Conservation (phyloP, 2,329 filamentous ascomycete species). For the Beauveria sp. region DNA sequence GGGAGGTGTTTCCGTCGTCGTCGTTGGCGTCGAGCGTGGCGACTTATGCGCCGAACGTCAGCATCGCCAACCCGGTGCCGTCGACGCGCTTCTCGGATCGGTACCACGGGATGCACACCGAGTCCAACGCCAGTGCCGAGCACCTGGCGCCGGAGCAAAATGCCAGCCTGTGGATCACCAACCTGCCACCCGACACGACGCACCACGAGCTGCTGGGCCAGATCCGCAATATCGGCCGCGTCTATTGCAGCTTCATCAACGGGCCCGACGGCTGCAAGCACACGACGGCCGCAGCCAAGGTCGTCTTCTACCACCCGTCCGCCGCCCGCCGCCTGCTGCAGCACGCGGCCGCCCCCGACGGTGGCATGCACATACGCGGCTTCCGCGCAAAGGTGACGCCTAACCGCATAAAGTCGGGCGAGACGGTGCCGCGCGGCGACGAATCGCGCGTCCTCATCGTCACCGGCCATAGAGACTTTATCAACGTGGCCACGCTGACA, state of each 20-base stretch:
- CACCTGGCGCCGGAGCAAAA: constrained; percentile 30
- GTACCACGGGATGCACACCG: constrained; percentile 30
- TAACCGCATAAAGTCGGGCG: constrained; percentile 41
- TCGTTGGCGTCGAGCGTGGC: not conserved
- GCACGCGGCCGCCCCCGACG: constrained; percentile 15
- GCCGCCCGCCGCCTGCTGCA: constrained; percentile 29
- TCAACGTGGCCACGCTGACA: constrained; percentile 33
- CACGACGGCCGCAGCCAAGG: constrained; percentile 37
- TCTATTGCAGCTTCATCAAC: constrained; percentile 47
- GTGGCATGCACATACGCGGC: constrained; percentile 29
- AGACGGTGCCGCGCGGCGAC: constrained; percentile 21
- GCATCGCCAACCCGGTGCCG: not conserved
- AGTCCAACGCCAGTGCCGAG: constrained; percentile 27
- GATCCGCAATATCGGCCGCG: constrained; percentile 40
- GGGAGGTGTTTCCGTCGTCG: not conserved
- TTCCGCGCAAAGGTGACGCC: constrained; percentile 31
- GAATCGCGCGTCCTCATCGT: constrained; percentile 44
- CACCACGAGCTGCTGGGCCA: constrained; percentile 35
- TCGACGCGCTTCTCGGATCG: constrained; percentile 23
- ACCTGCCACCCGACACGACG: constrained; percentile 37
- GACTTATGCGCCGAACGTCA: not conserved
- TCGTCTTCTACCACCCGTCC: constrained; percentile 39
- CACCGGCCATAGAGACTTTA: constrained; percentile 34
- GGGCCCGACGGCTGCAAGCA: constrained; percentile 30
- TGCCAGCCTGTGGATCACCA: constrained; percentile 46